phyloP scores from a whole-genome alignment of 306 rosid species.

The Malus sylvestris region DNA sequence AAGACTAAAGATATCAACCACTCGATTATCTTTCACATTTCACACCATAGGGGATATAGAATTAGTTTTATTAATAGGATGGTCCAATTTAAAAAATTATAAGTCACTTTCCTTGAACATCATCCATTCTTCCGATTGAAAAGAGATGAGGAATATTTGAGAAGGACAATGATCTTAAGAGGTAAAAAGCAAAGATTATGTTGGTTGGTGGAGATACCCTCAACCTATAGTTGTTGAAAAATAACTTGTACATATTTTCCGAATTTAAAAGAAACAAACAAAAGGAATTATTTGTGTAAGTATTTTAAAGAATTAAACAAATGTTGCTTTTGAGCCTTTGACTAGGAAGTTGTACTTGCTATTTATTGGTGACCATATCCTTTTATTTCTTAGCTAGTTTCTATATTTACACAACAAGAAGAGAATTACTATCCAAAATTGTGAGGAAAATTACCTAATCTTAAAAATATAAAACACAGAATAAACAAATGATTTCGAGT shows the following conservation, averaged over 20 bases:
- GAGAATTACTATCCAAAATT: background rate
- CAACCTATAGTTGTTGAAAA: slow-evolving; percentile 41
- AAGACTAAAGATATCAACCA: too few species aligned
- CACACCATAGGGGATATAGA: background rate
- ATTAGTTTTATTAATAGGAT: background rate
- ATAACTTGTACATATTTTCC: slow-evolving; percentile 25
- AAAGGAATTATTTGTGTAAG: background rate
- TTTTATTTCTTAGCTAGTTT: background rate
- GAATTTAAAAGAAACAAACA: background rate
- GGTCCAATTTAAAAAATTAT: background rate
- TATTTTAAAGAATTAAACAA: background rate
- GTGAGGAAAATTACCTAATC: background rate
- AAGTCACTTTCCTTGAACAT: background rate
- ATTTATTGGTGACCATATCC: slow-evolving; percentile 7
- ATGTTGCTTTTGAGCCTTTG: slow-evolving; percentile 27
- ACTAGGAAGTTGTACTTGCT: slow-evolving; percentile 28
- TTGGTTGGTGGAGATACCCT: slow-evolving; percentile 40
- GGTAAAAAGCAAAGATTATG: slow-evolving; percentile 33
- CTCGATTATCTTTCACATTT: background rate
- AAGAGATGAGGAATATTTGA: background rate
- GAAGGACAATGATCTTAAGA: slow-evolving; percentile 13
- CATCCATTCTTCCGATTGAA: slow-evolving; percentile 1
- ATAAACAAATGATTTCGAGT: background rate
- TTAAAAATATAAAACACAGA: background rate
- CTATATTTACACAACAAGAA: background rate